Evolutionary conservation across 768 basidiomycete species (phyloP).

Genomic region (Suillus paluster): DNA sequence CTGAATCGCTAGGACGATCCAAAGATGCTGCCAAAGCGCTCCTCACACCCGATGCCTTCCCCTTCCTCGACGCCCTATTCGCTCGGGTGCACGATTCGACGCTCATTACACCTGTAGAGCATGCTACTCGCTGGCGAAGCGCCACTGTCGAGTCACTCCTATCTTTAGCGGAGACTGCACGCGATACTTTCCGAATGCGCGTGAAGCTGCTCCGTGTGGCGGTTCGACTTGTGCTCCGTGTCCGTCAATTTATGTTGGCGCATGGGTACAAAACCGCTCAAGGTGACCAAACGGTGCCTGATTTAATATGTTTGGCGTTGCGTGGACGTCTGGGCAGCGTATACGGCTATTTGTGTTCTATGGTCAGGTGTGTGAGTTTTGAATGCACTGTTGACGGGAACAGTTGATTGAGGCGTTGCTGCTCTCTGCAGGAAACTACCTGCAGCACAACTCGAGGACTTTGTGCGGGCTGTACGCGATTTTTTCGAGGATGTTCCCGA

Average conservation of each 20-base stretch:
- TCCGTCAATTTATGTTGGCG: conserved; percentile 48
- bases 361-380: conserved; percentile 48
- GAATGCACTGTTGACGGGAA: conserved; percentile 19
- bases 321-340: conserved; percentile 48
- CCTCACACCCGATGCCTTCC: conserved; percentile 22
- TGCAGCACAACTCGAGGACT: conserved; percentile 31
- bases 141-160: conserved; percentile 37
- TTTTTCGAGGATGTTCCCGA: conserved; percentile 43
- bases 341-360: conserved; percentile 48
- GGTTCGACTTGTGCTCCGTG: conserved; percentile 48
- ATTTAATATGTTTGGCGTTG: conserved; percentile 51
- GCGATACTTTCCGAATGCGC: conserved; percentile 36
- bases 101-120: conserved; percentile 16
- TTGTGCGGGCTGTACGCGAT: conserved; percentile 46
- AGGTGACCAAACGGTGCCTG: conserved; percentile 31
- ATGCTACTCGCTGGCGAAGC: conserved; percentile 28
- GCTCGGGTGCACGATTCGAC: conserved; percentile 36
- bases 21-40: conserved; percentile 14
- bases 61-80: conserved; percentile 44
- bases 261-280: conserved; percentile 48
- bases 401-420: conserved; percentile 1
- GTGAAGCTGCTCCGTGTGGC: conserved; percentile 47
- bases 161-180: conserved; percentile 41
- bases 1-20: conserved; percentile 8
- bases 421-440: conserved; percentile 46